phyloP scores from a whole-genome alignment of 2,329 filamentous ascomycete species.

The Colletotrichum tabaci region DNA sequence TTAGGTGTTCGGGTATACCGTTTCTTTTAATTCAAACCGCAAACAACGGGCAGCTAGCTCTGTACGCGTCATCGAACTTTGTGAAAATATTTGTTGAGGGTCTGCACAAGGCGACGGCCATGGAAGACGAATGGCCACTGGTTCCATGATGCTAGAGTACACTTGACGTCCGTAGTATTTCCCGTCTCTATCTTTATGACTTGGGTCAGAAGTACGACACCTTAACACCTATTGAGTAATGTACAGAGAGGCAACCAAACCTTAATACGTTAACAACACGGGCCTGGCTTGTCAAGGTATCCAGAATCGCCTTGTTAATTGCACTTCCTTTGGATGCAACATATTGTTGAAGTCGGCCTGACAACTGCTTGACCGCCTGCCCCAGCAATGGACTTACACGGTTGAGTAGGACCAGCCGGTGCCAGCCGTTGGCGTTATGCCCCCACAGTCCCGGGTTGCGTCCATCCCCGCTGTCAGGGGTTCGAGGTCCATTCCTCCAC shows the following conservation, averaged over 20 bases:
- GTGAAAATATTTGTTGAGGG: no score
- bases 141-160: no score
- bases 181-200: no score
- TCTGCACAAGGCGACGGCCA: no score
- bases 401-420: not conserved
- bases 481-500: not conserved
- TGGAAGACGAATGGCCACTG: no score
- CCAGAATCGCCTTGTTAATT: not conserved
- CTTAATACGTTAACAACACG: no score
- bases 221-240: no score
- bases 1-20: constrained; percentile 41
- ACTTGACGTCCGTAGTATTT: no score
- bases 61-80: not conserved
- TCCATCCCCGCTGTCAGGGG: not conserved
- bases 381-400: constrained; percentile 12
- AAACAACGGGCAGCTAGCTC: not conserved
- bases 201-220: no score
- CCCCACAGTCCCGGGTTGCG: not conserved
- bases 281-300: not conserved
- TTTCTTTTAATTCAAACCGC: constrained; percentile 14
- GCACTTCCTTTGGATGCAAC: not conserved
- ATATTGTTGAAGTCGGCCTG: not conserved
- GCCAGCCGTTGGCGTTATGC: not conserved
- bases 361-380: not conserved
- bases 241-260: no score